phyloP scores from a whole-genome alignment of 2,329 filamentous ascomycete species.

The Colletotrichum tropicale region DNA sequence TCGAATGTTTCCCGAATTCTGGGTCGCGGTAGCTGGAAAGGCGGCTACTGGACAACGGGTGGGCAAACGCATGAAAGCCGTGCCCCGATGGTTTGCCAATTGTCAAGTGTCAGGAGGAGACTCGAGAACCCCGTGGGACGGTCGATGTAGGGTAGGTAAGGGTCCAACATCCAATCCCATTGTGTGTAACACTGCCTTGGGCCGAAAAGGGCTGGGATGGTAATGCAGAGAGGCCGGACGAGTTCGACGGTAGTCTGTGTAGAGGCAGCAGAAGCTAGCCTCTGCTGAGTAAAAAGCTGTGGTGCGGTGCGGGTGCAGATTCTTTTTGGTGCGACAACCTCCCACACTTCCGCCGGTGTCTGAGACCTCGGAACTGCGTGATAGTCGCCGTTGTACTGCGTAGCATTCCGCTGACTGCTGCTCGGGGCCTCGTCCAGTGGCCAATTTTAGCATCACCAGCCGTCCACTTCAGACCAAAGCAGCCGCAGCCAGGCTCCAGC shows the following conservation, averaged over 20 bases:
- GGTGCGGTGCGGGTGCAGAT: neutral
- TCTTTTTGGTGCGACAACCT: conserved; percentile 7
- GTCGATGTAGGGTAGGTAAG: neutral
- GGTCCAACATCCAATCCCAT: neutral
- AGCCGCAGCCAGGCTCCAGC: neutral
- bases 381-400: conserved; percentile 1
- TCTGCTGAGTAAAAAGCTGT: neutral
- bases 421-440: neutral
- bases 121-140: conserved; percentile 3
- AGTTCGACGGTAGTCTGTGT: neutral
- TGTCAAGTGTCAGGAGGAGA: conserved; percentile 6
- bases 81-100: neutral
- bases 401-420: neutral
- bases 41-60: neutral
- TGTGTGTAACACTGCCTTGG: neutral
- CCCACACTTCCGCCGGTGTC: conserved; percentile 8
- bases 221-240: conserved; percentile 8
- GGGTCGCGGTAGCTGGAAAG: neutral
- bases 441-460: conserved; percentile 14
- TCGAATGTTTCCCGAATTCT: conserved; percentile 6
- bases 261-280: neutral
- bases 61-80: neutral
- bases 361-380: conserved; percentile 19
- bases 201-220: neutral
- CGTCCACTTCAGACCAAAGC: conserved; percentile 5